These are phyloP conservation scores for Geranium brycei DNA, from an alignment of 345 rosid species.

Conservation along the genomic window DNA sequence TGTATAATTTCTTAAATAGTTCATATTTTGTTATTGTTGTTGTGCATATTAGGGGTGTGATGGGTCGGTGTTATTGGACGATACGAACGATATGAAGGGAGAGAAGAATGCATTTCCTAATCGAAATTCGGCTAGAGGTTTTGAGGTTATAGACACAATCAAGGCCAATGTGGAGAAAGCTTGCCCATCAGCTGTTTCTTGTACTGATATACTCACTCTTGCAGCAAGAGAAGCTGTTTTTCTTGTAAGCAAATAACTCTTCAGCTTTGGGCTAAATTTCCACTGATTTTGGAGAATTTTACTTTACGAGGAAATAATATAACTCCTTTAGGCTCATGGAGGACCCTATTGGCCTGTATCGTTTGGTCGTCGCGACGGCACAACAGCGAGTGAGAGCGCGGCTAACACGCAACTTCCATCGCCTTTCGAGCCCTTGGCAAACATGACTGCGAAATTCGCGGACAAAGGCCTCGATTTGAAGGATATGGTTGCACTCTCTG, in stretches of 20 bases:
- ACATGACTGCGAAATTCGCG: constrained; percentile 45
- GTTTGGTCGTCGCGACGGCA: constrained; percentile 51
- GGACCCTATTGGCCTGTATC: constrained; percentile 41
- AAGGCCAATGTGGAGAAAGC: constrained; percentile 41
- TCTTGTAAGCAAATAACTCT: constrained; percentile 19
- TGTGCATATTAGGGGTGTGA: constrained; percentile 42
- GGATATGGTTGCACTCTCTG: constrained; percentile 67
- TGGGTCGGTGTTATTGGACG: constrained; percentile 51
- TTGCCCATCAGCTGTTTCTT: constrained; percentile 52
- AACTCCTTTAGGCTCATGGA: constrained; percentile 14
- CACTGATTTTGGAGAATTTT: no score
- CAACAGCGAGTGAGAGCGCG: constrained; percentile 30
- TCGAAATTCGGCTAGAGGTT: constrained; percentile 47
- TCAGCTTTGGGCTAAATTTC: no score
- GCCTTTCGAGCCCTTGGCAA: constrained; percentile 41
- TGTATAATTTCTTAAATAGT: no score
- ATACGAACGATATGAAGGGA: constrained; percentile 20
- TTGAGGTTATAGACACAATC: constrained; percentile 47
- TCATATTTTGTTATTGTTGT: no score
- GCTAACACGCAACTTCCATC: constrained; percentile 47
- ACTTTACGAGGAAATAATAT: no score
- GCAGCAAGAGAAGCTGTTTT: constrained; percentile 47
- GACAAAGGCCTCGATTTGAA: constrained; percentile 47
- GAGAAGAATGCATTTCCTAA: constrained; percentile 42
- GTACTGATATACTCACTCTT: constrained; percentile 47